Evolutionary conservation across 768 basidiomycete species (phyloP), one percentile per base, ranked within the genome.

Genomic region (Auricularia heimuer): DNA sequence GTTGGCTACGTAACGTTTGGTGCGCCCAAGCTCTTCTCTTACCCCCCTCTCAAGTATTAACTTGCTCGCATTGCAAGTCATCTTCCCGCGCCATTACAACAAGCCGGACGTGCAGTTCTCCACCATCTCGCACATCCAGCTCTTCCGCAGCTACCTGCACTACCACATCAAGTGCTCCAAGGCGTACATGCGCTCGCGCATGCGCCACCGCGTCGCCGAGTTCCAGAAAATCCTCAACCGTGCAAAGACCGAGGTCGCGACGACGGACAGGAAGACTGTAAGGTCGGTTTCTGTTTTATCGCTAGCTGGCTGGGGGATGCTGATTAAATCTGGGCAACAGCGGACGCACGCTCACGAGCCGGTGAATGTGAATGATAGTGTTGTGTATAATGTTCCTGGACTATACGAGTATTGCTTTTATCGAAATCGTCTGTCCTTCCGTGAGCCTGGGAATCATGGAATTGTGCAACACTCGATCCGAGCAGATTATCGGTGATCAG

Each of bases 111-210:
- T 83, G 21, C 90, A 93, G 14, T 80, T 83, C 2, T 79, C 81
- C 45, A 94, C 94, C 14, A 97, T 98, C 73, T 94, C 94, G 35
- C 93, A 93, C 70, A 90, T 98, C 71, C 93, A 98, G 74, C 80
- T 96, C 33, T 98, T 99, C 89, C 85, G 97, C 64, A 94, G 98
- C 75, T 98, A 98, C 73, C 81, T 99, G n/a, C 97, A 99, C 77
- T 98, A 98, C 76, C 96, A 98, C 73, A 97, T 99, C 83, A 98
- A 96, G 72, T 95, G 94, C 74, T 94, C 89, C 63, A 98, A 98
- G 76, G 97, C 96, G 0, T 98, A 99, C 77, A 96, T 99, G 93
- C 96, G 98, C 77, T 95, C 93, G 2, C 82, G 97, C 56, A 95
- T 98, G 94, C 82, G 97, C 66, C 82, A 89, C 70, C 86, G 97